Evolutionary conservation across 257 asterid genomes (phyloP), one percentile per base, ranked within the genome.

Genomic region (Paraleonurus japonicus): DNA sequence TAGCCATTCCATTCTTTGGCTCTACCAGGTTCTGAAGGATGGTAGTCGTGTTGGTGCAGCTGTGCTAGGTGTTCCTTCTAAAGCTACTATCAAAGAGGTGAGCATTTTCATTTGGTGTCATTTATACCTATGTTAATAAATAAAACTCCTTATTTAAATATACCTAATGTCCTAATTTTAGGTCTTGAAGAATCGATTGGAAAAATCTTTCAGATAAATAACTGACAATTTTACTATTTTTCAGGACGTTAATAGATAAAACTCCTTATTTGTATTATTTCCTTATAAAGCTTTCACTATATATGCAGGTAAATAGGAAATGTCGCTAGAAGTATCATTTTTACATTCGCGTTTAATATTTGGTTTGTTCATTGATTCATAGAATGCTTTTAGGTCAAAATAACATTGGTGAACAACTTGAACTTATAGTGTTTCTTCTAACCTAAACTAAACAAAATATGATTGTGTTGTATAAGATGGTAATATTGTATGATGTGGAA

Each of bases 31-130:
- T 75, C 81, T 95, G 47, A 89, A 88, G 81, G 99, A 95, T 70
- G 97, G 89, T 59, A 81, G 72, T 81, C 82, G 67, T 73, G 71
- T 95, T 58, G 99, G 99, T 28, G 99, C 99, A 69, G 98, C 99
- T 76, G 99, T 95, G 61, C 94, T 95, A 62, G 99, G 97, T 48
- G 98, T 95, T 77, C 98, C 95, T 74, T 84, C 98, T 47, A 95
- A 95, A 84, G 96, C 99, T 58, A 95, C 99, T 30, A 89, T 95
- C 82, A 95, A 95, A 80, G 97, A 91, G 97, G 99, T 85, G 70
- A 32, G 33, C 35, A 7, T 59, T 73, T 63, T 9, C 23, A 37
- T 45, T 75, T 65, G 24, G 30, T 12, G 9, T 37, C 37, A 53
- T 45, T 17, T 1, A 57, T 28, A 30, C 77, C 17, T 32, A n/a